A percentile compares a stretch with the other conserved stretches of the same genome.
Conservation (phyloP, 192 early-diverging fungal species). For the Coemansia sp. region DNA sequence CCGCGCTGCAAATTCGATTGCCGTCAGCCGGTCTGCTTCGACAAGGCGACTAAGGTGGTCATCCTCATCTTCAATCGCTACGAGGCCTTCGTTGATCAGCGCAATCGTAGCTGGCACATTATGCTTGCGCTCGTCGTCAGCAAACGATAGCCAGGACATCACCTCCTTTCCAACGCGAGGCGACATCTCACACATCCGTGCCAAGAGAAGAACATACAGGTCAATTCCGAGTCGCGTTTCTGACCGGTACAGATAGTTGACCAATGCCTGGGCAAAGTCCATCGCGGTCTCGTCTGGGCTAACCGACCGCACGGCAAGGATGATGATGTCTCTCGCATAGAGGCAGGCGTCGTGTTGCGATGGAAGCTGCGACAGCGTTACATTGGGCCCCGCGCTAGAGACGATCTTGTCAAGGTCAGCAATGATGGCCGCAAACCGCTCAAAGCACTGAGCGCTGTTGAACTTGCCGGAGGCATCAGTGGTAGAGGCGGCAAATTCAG, state of each 20-base stretch:
- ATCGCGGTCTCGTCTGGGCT: constrained; percentile 77
- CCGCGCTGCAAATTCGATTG: constrained; percentile 74
- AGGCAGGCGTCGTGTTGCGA: constrained; percentile 75
- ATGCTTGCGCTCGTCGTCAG: constrained; percentile 93
- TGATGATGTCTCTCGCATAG: constrained; percentile 72
- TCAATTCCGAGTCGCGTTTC: constrained; percentile 75
- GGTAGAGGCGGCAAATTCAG: constrained; percentile 1
- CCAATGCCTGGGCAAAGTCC: constrained; percentile 85
- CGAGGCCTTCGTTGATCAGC: constrained; percentile 75
- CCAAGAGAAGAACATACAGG: constrained; percentile 78
- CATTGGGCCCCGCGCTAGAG: constrained; percentile 38
- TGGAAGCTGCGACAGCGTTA: constrained; percentile 65
- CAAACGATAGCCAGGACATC: constrained; percentile 86
- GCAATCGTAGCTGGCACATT: constrained; percentile 81
- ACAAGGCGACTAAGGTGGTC: constrained; percentile 82
- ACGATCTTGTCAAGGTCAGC: constrained; percentile 79
- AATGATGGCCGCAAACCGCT: constrained; percentile 58
- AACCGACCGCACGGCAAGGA: constrained; percentile 66
- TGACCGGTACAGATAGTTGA: constrained; percentile 79
- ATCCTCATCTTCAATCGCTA: constrained; percentile 81
- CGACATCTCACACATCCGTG: constrained; percentile 82
- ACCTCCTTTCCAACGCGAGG: constrained; percentile 79
- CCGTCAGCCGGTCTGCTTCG: constrained; percentile 66
- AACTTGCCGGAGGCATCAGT: constrained; percentile 15
- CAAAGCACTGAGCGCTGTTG: constrained; percentile 42